Base-by-base conservation (phyloP, 805 yeast genomes). In the Saturnispora galanensis region DNA sequence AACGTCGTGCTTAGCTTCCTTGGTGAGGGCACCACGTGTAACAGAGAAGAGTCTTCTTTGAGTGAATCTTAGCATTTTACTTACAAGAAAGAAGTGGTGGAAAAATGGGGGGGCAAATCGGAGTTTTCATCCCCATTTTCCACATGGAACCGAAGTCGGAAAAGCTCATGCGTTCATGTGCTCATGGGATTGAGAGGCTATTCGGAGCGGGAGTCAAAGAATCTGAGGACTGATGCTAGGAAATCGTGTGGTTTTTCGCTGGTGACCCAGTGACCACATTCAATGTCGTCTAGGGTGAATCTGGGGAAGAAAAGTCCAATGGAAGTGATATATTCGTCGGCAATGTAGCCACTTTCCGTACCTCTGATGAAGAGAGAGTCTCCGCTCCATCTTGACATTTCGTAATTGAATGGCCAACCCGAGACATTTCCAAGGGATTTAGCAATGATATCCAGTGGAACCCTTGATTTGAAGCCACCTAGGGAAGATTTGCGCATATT, bases 181-280 rank as follows among this genome's bases (percentile, higher is more conserved):
- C 37, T 34, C 37, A 34, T 21, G 37, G 16, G 8, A 35, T 29
- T 35, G n/a, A n/a, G n/a, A 5, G 10, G 26, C 18, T 26, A 18
- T 21, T 31, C 10, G 12, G 32, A 17, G 15, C 21, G 13, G 33
- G 31, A 38, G 15, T 36, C 44, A 10, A 45, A 10, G 64, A 79
- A 89, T 28, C 81, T 82, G 28, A 68, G 70, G 12, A 84, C 76
- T 6, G 66, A 63, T 3, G 70, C 75, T 18, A 85, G 67, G 50
- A 90, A 87, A 56, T 81, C 94, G 7, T 67, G 54, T 1, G 97
- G 96, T 52, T 82, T 81, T 57, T 90, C 97, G 35, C 86, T 77
- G 51, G 86, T 86, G 12, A 89, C 75, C 96, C 97, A 90, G 62
- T 90, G 98, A 2, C 96, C 96, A 0, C 89, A 76, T 15, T 85